Base-by-base conservation (phyloP, 352 stramenopile genomes). In the Phytopythium mirpurense region DNA sequence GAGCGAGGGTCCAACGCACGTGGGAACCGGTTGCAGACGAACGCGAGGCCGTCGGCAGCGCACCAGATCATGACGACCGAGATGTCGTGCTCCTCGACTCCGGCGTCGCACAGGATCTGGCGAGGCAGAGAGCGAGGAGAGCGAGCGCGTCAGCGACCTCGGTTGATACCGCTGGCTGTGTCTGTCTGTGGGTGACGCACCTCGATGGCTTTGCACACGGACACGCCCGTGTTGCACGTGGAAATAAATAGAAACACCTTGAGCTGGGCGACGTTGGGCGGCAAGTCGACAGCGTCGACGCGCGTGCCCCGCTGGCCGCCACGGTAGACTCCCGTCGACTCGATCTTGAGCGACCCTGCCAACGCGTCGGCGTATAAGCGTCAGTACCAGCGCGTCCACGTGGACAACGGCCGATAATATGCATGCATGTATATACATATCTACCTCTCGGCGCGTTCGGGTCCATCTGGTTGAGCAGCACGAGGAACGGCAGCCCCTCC, bases 391-490 rank as follows among this genome's bases (percentile, higher is more conserved):
- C n/a, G n/a, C n/a, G n/a, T n/a, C n/a, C n/a, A n/a, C n/a, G n/a
- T n/a, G n/a, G n/a, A n/a, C n/a, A n/a, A n/a, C n/a, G n/a, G n/a
- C n/a, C n/a, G n/a, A n/a, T n/a, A n/a, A n/a, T n/a, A n/a, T n/a
- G n/a, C n/a, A n/a, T 8, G 24, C 31, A 23, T 15, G 18, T 9
- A 15, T 46, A 12, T 7, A 12, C 37, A 23, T n/a, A 16, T 7
- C 2, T 16, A 51, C 44, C 44, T 51, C 67, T 55, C 14, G 55
- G 41, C 0, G 63, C 67, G 11, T 65, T 51, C 0, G 72, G 72
- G 16, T 86, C 72, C 64, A 83, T 78, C 63, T 81, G 69, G 5
- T 67, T 60, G 38, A 81, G 84, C 4, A 78, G 31, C 24, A 72
- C 58, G 19, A 83, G 62, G 35, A 88, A 70, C n/a, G 72, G 64